A percentile compares a stretch with the other conserved stretches of the same genome.
Evolutionary conservation across 805 yeast genomes (phyloP).

Genomic region (Jamesozyma spencerorum): DNA sequence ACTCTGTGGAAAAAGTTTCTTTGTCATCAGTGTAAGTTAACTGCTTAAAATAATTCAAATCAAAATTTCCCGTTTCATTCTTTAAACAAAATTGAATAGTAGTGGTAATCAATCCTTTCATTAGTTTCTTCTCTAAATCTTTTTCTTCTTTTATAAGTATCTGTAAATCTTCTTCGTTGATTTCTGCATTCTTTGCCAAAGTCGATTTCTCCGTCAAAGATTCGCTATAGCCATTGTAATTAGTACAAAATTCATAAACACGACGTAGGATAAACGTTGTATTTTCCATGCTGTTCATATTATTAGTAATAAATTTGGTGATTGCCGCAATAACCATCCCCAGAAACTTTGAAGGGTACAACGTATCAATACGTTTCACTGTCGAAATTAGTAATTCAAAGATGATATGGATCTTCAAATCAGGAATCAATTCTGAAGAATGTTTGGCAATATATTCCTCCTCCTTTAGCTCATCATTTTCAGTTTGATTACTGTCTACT

Average conservation of each 20-base stretch:
- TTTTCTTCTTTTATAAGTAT: conserved; percentile 46
- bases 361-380: conserved; percentile 50
- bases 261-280: conserved; percentile 44
- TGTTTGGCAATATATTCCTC: conserved; percentile 5
- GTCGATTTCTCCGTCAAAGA: background rate
- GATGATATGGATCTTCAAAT: conserved; percentile 52
- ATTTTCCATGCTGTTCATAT: conserved; percentile 29
- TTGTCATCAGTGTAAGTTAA: conserved; percentile 1
- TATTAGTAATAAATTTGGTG: conserved; percentile 41
- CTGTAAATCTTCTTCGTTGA: conserved; percentile 30
- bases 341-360: conserved; percentile 72
- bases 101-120: conserved; percentile 52
- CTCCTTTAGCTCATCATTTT: conserved; percentile 4
- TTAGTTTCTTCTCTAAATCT: conserved; percentile 50
- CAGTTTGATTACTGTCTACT: background rate
- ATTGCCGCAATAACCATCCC: conserved; percentile 56
- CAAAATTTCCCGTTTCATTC: conserved; percentile 16
- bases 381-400: conserved; percentile 56
- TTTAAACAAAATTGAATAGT: conserved; percentile 36
- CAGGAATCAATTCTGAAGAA: conserved; percentile 30
- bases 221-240: conserved; percentile 26
- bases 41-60: conserved; percentile 18
- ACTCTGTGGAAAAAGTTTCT: background rate
- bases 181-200: conserved; percentile 6
- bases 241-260: conserved; percentile 51